Percentiles rank a stretch among this genome's conserved stretches.
Evolutionary conservation across 768 basidiomycete species (phyloP).

Genomic region (Phlebiopsis gigantea): DNA sequence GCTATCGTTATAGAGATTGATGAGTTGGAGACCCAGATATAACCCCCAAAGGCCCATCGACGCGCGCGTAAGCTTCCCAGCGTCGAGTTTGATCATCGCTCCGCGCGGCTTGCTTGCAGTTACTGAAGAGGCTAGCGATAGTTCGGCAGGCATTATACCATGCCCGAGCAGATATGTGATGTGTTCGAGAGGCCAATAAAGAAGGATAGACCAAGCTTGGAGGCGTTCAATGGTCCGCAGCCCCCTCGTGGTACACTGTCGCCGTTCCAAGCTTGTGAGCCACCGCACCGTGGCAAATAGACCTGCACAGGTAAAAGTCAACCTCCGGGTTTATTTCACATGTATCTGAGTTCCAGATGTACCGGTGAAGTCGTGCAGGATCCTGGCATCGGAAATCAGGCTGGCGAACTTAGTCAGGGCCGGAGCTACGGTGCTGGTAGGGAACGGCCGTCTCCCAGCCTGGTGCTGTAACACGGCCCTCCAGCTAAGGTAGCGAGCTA

Average conservation of each 20-base stretch:
- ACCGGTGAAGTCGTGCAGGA: slow-evolving; percentile 80
- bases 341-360: slow-evolving; percentile 17
- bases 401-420: slow-evolving; percentile 49
- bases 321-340: background rate
- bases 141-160: slow-evolving; percentile 50
- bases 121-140: slow-evolving; percentile 38
- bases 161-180: slow-evolving; percentile 62
- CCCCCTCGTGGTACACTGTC: slow-evolving; percentile 60
- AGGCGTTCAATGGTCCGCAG: slow-evolving; percentile 75
- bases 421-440: slow-evolving; percentile 49
- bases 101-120: slow-evolving; percentile 25
- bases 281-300: slow-evolving; percentile 77
- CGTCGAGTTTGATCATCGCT: slow-evolving; percentile 34
- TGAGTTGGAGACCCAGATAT: slow-evolving; percentile 74
- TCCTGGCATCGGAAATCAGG: slow-evolving; percentile 62
- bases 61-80: slow-evolving; percentile 53
- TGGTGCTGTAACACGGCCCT: slow-evolving; percentile 67
- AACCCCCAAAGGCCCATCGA: slow-evolving; percentile 79
- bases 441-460: slow-evolving; percentile 49
- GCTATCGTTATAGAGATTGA: slow-evolving; percentile 64
- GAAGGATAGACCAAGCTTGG: slow-evolving; percentile 74
- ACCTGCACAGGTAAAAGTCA: slow-evolving; percentile 36
- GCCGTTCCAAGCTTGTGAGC: slow-evolving; percentile 72
- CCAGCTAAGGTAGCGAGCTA: slow-evolving; percentile 59
- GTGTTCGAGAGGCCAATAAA: slow-evolving; percentile 77